Conservation (phyloP, 306 rosid genomes). For the Luffa acutangula region DNA sequence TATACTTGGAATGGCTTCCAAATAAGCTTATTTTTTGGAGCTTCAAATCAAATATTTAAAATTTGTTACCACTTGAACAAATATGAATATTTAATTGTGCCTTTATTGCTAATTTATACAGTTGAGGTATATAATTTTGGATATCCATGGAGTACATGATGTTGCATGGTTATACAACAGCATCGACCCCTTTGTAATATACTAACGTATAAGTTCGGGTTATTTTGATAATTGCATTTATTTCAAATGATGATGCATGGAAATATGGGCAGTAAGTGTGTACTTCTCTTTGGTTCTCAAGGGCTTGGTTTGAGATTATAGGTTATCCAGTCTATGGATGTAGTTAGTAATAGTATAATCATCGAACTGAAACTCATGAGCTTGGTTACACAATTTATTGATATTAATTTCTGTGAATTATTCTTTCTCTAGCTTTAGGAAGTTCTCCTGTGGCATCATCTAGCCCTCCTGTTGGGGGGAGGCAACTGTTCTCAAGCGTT, state of each 20-base stretch:
- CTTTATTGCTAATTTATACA: not conserved
- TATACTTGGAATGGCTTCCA: not conserved
- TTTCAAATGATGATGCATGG: not conserved
- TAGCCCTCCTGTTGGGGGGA: constrained; percentile 73
- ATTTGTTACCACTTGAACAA: not conserved
- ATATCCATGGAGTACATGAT: not conserved
- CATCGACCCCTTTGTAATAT: not conserved
- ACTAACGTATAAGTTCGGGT: not conserved
- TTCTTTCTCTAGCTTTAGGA: constrained; percentile 57
- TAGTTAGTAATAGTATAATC: not conserved
- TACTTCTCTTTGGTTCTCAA: not conserved
- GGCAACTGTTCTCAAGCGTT: constrained; percentile 71
- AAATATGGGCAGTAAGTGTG: not conserved
- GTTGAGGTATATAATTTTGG: not conserved
- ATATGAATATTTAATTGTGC: not conserved
- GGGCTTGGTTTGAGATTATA: not conserved
- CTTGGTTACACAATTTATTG: not conserved
- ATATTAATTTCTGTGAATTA: not conserved
- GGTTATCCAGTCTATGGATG: not conserved
- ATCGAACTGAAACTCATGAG: no score
- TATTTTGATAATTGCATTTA: not conserved
- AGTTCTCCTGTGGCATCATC: constrained; percentile 42
- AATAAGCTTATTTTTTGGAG: not conserved
- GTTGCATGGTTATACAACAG: not conserved
- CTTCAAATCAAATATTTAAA: not conserved